Conservation (phyloP, 176 grass and related monocot species). For the Bothriochloa decipiens region DNA sequence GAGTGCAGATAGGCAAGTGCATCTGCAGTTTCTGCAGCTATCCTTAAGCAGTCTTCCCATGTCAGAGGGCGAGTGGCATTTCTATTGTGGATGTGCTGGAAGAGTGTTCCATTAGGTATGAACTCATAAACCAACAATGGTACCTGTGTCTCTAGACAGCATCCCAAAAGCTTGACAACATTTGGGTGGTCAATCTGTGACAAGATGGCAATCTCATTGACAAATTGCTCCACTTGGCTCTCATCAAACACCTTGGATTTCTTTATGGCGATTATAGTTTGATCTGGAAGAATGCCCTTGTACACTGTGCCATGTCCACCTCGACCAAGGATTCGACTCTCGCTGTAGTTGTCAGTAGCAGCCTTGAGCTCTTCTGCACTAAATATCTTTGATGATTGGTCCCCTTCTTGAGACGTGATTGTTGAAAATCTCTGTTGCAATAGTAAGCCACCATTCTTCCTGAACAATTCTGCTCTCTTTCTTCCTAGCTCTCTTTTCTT, state of each 20-base stretch:
- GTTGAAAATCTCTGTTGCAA: conserved; percentile 48
- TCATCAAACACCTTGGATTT: conserved; percentile 63
- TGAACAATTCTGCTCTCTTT: conserved; percentile 47
- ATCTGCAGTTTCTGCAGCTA: conserved; percentile 47
- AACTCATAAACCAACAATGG: conserved; percentile 65
- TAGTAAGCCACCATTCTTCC: conserved; percentile 57
- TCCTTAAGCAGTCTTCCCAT: conserved; percentile 53
- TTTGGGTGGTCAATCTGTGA: conserved; percentile 52
- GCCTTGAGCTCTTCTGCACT: conserved; percentile 48
- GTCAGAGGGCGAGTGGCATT: not conserved
- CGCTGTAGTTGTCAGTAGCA: conserved; percentile 46
- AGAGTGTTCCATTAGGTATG: conserved; percentile 66
- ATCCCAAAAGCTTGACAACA: conserved; percentile 65
- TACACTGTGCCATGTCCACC: conserved; percentile 59
- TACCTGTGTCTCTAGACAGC: conserved; percentile 54
- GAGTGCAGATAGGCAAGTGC: conserved; percentile 58
- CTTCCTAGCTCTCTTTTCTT: conserved; percentile 32
- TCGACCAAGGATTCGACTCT: conserved; percentile 44
- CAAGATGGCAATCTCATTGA: conserved; percentile 61
- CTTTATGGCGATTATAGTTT: conserved; percentile 49
- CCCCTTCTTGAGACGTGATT: conserved; percentile 14
- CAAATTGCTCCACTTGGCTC: conserved; percentile 57
- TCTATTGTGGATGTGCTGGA: conserved; percentile 51
- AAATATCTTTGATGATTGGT: conserved; percentile 47
- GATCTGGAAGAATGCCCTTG: conserved; percentile 44